Evolutionary conservation across 2,329 filamentous ascomycete species (phyloP), one percentile per base, ranked within the genome.

Genomic region (Pseudophaeomoniella oleicola): DNA sequence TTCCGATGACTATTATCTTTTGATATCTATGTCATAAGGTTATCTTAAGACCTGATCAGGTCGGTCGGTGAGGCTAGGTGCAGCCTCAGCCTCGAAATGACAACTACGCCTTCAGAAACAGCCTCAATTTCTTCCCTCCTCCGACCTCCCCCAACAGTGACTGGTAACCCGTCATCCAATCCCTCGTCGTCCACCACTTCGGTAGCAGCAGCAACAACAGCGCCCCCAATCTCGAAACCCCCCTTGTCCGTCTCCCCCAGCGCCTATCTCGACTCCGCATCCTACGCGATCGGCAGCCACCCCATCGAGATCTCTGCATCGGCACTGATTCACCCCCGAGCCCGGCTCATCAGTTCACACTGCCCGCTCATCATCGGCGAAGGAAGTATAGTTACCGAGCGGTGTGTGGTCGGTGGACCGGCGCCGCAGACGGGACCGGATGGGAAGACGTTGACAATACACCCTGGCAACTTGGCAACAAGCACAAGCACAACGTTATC

Each of bases 311-410:
- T 96, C 43, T 78, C 78, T 39, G 69, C 81, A 16, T 78, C 85
- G 50, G 78, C 75, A 3, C 72, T 94, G 4, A 62, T 98, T n/a
- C 88, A 96, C 50, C 87, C 90, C 1, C 82, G 87, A 34, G 74
- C 78, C 12, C 76, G 78, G 42, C 71, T 94, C 39, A 81, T 86
- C 50, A 80, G 88, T 5, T 75, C 76, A 39, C 69, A 79, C 36
- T 85, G 85, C 3, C 78, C 85, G 31, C 76, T 96, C 46, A 76
- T 77, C 17, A 72, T 93, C 41, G 86, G 87, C 16, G 76, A 83
- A 40, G 76, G 80, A 36, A 90, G 82, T 49, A 81, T 94, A 32
- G 68, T 96, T 31, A 75, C 81, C 46, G 90, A 96, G 50, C 65
- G 65, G 42, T 53, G 49, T 32, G 41, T 57, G 0, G 57, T 66